Evolutionary conservation across 106 monocot genomes (phyloP), one percentile per base, ranked within the genome.

Genomic region (Posidonia australis): DNA sequence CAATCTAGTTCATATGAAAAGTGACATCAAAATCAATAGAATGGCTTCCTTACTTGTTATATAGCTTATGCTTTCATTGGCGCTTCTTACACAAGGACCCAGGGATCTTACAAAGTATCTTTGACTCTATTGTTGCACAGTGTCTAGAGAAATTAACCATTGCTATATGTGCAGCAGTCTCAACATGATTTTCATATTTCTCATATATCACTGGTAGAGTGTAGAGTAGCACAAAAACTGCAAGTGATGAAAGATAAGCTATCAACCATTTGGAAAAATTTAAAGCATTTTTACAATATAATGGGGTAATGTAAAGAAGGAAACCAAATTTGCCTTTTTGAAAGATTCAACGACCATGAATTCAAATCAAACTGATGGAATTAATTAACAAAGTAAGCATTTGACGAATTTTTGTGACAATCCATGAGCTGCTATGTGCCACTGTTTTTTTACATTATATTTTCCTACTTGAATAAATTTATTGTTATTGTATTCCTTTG

Each of bases 141-240:
- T 76, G 69, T 69, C 62, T 69, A 30, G 44, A 49, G 16, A 70
- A 18, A 13, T 70, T 21, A 41, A 30, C 14, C 56, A 41, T 48
- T 0, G 32, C 69, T 54, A 23, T 76, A 51, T 76, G 54, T 11
- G 56, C 76, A 24, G 42, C 69, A 14, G 43, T 24, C 27, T 76
- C 69, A 30, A 76, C 69, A 3, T 46, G 53, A 56, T 69, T 68
- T 22, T 76, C 76, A 48, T 76, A 54, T 44, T 64, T 76, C 57
- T 76, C 76, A 47, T 76, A 76, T 14, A 76, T 63, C n/a, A 64
- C 69, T 19, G 76, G 76, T 28, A 62, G 10, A 5, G 69, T 57
- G 61, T 64, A 70, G 29, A 70, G 32, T 18, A 70, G 9, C 69
- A 70, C 62, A 57, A 76, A 76, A 54, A 57, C 76, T 76, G 76